These are phyloP conservation scores for Leucosporidium scottii DNA, from an alignment of 768 basidiomycete genomes.

Conservation along the genomic window DNA sequence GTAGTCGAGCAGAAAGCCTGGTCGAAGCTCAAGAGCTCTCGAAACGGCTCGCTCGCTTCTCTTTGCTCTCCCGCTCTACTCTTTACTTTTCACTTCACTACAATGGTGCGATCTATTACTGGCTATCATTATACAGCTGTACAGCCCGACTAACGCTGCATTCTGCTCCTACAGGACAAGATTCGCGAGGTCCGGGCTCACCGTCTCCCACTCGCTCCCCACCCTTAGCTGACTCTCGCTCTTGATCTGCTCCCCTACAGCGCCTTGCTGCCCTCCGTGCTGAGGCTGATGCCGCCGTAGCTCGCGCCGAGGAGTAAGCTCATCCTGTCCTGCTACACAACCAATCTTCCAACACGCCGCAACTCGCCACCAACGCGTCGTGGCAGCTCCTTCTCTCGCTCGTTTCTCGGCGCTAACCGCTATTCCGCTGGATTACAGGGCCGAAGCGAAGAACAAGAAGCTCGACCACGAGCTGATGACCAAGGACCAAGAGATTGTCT, in stretches of 20 bases:
- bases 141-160: too few species aligned
- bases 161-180: too few species aligned
- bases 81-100: too few species aligned
- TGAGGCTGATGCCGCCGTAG: constrained; percentile 74
- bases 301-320: constrained; percentile 63
- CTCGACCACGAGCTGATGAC: constrained; percentile 52
- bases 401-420: not conserved
- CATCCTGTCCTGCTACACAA: not conserved
- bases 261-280: constrained; percentile 60
- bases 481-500: constrained; percentile 78
- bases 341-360: not conserved
- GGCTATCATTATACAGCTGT: too few species aligned
- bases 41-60: too few species aligned
- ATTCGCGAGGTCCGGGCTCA: too few species aligned
- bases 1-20: not conserved
- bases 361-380: not conserved
- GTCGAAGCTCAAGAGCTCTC: too few species aligned
- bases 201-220: not conserved
- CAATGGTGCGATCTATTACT: too few species aligned
- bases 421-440: too few species aligned
- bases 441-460: constrained; percentile 51
- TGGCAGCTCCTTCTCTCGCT: not conserved
- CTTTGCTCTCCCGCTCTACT: too few species aligned
- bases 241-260: constrained; percentile 28
- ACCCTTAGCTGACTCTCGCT: constrained; percentile 5